These are phyloP conservation scores for Alternaria infectoria DNA, from an alignment of 2,329 filamentous ascomycete species.

Conservation along the genomic window DNA sequence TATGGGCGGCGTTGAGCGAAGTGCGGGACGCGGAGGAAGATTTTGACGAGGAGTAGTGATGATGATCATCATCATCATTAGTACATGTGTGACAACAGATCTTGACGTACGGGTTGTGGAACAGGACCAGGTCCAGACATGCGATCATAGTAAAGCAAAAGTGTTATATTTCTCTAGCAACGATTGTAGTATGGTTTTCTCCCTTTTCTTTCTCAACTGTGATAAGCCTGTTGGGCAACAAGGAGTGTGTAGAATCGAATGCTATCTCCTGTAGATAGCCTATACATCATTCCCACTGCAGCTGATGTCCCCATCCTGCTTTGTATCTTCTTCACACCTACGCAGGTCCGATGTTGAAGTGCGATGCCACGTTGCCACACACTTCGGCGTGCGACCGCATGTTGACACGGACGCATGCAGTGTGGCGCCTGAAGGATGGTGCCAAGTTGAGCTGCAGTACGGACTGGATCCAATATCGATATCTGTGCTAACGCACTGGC, in stretches of 20 bases:
- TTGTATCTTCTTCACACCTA: not conserved
- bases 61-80: not conserved
- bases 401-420: not conserved
- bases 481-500: conserved; percentile 16
- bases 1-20: not conserved
- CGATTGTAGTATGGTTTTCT: conserved; percentile 11
- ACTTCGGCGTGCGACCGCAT: not conserved
- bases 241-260: conserved; percentile 5
- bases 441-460: too few relatives aligned
- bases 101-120: too few relatives aligned
- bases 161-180: not conserved
- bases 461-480: conserved; percentile 6
- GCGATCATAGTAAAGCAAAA: too few relatives aligned
- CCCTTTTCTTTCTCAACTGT: not conserved
- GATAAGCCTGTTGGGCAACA: not conserved
- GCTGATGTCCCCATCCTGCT: not conserved
- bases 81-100: too few relatives aligned
- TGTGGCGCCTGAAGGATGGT: too few relatives aligned
- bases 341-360: not conserved
- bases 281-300: too few relatives aligned
- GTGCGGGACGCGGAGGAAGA: not conserved
- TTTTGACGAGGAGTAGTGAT: not conserved
- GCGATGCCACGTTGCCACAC: not conserved
- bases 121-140: too few relatives aligned
- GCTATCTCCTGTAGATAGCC: not conserved